These are phyloP conservation scores for Pseudonitzschia pungens DNA, from an alignment of 108 stramenopile genomes.

Conservation along the genomic window DNA sequence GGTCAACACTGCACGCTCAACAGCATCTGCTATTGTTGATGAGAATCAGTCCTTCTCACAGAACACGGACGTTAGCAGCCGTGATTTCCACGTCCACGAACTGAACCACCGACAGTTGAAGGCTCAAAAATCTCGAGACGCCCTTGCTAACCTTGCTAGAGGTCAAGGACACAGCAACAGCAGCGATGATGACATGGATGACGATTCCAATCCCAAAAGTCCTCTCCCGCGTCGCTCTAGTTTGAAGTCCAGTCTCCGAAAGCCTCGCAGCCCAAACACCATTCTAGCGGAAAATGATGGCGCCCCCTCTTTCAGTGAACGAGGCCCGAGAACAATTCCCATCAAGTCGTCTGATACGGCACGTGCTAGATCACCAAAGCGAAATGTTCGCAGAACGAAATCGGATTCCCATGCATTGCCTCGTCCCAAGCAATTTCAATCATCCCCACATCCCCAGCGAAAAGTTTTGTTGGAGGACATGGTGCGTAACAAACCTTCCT, in stretches of 20 bases:
- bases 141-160: background rate
- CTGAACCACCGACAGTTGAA: background rate
- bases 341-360: background rate
- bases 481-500: background rate
- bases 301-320: background rate
- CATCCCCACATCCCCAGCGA: background rate
- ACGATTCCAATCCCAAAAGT: background rate
- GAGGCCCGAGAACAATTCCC: background rate
- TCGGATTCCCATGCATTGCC: background rate
- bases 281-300: no score
- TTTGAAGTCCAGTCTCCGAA: background rate
- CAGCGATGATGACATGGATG: background rate
- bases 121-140: background rate
- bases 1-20: background rate
- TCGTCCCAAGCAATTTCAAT: background rate
- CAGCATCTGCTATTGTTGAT: background rate
- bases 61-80: background rate
- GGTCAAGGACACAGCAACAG: background rate
- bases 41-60: background rate
- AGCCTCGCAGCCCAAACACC: background rate
- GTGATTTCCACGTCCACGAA: background rate
- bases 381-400: background rate
- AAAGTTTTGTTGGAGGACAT: background rate
- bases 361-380: background rate
- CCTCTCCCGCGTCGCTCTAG: background rate